Base-by-base conservation (phyloP, 2,329 filamentous ascomycete genomes). In the Paecilomyces niveus region DNA sequence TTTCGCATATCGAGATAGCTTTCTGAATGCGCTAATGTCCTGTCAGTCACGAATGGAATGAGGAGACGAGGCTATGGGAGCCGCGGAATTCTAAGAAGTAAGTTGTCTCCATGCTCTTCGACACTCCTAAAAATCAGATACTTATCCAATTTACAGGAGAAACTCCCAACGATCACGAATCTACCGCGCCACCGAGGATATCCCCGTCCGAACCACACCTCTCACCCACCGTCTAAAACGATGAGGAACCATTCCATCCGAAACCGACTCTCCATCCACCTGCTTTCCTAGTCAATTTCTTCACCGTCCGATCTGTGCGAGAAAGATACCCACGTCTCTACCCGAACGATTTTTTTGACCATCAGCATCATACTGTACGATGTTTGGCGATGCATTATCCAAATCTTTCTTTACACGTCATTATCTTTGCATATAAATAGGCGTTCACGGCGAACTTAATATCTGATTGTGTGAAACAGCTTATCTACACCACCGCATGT, bases 31-130 rank as follows among this genome's bases (percentile, higher is more conserved):
- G 55, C 59, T 63, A 18, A 58, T 33, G 33, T 24, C 56, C 58
- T 13, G n/a, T 31, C 58, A 74, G 71, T n/a, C 67, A 75, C 55
- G 56, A 63, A 22, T 76, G 74, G 59, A 70, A 74, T 39, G 63
- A 66, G 18, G 54, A 67, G 1, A 72, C 63, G 26, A 67, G 67
- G 55, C 54, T 67, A 24, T 75, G 72, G 72, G 70, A 73, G 21
- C 55, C 58, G 13, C 56, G 61, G 3, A 58, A 56, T 61, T 63
- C 35, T 62, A 64, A 61, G 11, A 24, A 33, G 15, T 26, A 21
- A 29, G 5, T 29, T 22, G 2, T 13, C 22, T 39, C 21, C 10
- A 26, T 54, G 51, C 54, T 26, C 33, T 22, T 8, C 39, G 58
- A 7, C 32, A 51, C 56, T 45, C 39, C 15, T 33, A 7, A 11